These are phyloP conservation scores for Miscanthus sacchariflorus DNA, from an alignment of 202 grass and related monocot species.

Conservation along the genomic window DNA sequence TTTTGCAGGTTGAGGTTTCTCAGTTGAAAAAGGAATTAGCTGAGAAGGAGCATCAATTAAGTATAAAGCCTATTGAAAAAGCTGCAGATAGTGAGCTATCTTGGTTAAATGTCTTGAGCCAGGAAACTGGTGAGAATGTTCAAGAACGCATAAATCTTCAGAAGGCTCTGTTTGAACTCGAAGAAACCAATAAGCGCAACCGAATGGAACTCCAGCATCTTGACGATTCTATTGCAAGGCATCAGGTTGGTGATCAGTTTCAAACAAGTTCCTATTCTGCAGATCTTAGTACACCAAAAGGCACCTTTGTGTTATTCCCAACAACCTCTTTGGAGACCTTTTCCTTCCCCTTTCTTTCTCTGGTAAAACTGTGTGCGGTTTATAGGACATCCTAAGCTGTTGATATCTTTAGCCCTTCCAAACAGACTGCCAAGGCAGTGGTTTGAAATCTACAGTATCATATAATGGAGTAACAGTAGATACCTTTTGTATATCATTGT, in stretches of 20 bases:
- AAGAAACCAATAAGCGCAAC: constrained; percentile 85
- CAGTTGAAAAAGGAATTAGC: constrained; percentile 87
- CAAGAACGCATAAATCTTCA: constrained; percentile 90
- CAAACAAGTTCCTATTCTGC: not conserved
- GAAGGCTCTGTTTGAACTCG: constrained; percentile 83
- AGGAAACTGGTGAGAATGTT: constrained; percentile 86
- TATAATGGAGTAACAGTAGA: not conserved
- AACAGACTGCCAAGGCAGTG: not conserved
- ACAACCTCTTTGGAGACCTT: not conserved
- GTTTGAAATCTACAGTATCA: not conserved
- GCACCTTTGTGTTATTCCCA: not conserved
- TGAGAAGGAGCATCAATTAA: constrained; percentile 93
- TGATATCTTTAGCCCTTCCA: not conserved
- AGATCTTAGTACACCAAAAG: not conserved
- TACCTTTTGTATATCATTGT: constrained; percentile 19
- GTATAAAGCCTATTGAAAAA: constrained; percentile 82
- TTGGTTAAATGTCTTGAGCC: constrained; percentile 95
- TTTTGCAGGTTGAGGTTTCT: constrained; percentile 86
- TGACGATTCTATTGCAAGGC: constrained; percentile 80
- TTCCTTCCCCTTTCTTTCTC: not conserved
- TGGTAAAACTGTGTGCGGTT: not conserved
- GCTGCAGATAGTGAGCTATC: constrained; percentile 86
- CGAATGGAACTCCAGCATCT: constrained; percentile 82
- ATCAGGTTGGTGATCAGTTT: constrained; percentile 65
- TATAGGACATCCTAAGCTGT: not conserved